Base-by-base conservation (phyloP, 345 rosid genomes). In the Salix arbutifolia region DNA sequence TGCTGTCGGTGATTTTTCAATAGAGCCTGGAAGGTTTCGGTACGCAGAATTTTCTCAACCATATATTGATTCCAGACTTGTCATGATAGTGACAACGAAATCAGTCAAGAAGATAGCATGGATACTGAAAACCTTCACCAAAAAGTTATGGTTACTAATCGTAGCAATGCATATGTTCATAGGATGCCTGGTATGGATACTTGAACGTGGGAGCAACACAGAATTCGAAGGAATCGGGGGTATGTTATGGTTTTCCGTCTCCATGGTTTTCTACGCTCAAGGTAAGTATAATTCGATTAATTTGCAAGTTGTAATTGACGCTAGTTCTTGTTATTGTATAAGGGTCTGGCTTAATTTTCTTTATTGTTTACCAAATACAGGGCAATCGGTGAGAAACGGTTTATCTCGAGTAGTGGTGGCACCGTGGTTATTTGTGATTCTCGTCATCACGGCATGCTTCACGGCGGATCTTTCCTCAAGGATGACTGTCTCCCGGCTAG, bases 1-100 rank as follows among this genome's bases (percentile, higher is more conserved):
- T 42, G 88, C 78, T 38, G 81, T 78, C 14, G 84, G 86, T 23
- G 88, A 78, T 37, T 76, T 46, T 31, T 76, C 71, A 62, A 83
- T 81, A 62, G 53, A 74, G 70, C 30, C 83, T 14, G 67, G 83
- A 61, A 42, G 84, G 38, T 78, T 31, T 48, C 72, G 38, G n/a
- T 70, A 40, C 7, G 88, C 71, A 28, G 78, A 81, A 40, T 83
- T 85, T 74, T 46, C 86, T 19, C 84, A 76, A 14, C 84, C 88
- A 6, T 78, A 81, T 30, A 31, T 81, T 17, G 86, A 76, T 35
- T 80, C 81, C 4, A 84, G 83, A 65, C 81, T 83, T 28, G 69
- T 37, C 14, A 82, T 82, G 87, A 62, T 80, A 21, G 86, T 78
- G 17, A 25, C 79, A 0, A 73, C 13, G 62, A 80, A 80, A 71